These are phyloP conservation scores for Coemansia sp. DNA, from an alignment of 192 early-diverging fungal genomes.

Conservation along the genomic window DNA sequence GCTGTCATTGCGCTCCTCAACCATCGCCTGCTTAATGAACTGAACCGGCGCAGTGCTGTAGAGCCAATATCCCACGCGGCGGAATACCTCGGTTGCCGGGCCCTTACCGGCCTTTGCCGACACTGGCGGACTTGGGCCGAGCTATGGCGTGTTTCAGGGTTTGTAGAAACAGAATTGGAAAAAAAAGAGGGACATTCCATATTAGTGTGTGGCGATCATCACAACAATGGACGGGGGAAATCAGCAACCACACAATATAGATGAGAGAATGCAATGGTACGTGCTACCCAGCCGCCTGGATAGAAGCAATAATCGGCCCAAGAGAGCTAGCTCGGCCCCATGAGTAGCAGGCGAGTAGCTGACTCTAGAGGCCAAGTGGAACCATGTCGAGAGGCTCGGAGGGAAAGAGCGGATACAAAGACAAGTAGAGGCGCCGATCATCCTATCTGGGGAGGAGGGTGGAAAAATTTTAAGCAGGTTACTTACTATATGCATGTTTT, in stretches of 20 bases:
- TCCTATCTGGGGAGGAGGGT: background rate
- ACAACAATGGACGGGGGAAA: conserved; percentile 1
- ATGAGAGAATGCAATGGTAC: background rate
- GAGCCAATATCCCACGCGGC: conserved; percentile 54
- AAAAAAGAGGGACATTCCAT: background rate
- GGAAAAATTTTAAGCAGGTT: conserved; percentile 2
- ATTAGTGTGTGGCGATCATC: conserved; percentile 1
- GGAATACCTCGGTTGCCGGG: conserved; percentile 48
- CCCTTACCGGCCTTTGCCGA: conserved; percentile 42
- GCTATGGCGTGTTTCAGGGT: conserved; percentile 24
- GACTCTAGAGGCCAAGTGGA: background rate
- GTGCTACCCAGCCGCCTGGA: background rate
- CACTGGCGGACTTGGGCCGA: conserved; percentile 39
- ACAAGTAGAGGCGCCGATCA: background rate
- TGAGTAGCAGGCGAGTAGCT: background rate
- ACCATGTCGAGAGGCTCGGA: background rate
- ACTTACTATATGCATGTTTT: conserved; percentile 52
- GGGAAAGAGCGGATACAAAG: background rate
- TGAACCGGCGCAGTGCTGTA: conserved; percentile 56
- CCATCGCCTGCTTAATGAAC: conserved; percentile 54
- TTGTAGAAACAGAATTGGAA: background rate
- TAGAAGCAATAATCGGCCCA: background rate
- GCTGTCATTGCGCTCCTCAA: conserved; percentile 50
- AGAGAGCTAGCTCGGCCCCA: background rate
- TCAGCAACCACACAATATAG: background rate